Conservation (phyloP, 2,329 filamentous ascomycete species). For the Mycosphaerella sp. region DNA sequence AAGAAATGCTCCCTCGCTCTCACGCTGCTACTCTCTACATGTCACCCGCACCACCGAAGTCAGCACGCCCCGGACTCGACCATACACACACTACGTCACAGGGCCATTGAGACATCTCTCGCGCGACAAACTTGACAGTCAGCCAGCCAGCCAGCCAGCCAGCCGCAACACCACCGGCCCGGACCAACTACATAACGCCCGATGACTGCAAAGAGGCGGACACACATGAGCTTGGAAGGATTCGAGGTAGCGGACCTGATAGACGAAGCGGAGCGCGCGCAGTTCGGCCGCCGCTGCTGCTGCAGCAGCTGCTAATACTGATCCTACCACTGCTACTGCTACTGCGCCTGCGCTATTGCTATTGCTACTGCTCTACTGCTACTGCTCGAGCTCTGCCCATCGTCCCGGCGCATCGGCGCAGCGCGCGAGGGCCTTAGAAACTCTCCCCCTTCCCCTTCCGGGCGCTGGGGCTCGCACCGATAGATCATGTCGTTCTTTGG, state of each 20-base stretch:
- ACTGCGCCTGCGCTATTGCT: not conserved
- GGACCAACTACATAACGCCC: not conserved
- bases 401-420: conserved; percentile 7
- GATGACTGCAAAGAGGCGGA: conserved; percentile 11
- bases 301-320: too few relatives aligned
- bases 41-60: not conserved
- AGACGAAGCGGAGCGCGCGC: not conserved
- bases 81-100: conserved; percentile 1
- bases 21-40: not conserved
- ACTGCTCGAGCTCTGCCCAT: not conserved
- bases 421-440: not conserved
- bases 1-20: not conserved
- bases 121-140: not conserved
- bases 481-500: conserved; percentile 49
- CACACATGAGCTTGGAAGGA: conserved; percentile 12
- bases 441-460: not conserved
- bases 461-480: not conserved
- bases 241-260: conserved; percentile 6
- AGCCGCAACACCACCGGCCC: too few relatives aligned
- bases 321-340: not conserved
- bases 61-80: not conserved
- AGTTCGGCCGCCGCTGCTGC: too few relatives aligned
- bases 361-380: too few relatives aligned
- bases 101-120: not conserved
- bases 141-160: not conserved